phyloP scores from a whole-genome alignment of 2,329 filamentous ascomycete genomes.

The Cryphonectria radicalis region DNA sequence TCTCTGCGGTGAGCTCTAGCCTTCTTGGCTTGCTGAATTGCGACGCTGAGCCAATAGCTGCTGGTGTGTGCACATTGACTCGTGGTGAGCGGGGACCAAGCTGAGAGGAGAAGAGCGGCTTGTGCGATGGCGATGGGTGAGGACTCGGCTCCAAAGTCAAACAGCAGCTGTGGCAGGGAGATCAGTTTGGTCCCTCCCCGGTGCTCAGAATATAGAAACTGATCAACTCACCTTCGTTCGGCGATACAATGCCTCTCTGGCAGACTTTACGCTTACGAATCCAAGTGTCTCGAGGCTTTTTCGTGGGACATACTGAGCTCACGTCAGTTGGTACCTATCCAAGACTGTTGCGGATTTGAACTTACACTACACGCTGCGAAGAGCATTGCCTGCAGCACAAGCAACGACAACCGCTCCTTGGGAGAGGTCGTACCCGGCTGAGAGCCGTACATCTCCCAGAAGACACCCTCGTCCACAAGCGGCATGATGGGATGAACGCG shows the following conservation, averaged over 20 bases:
- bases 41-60: slow-evolving; percentile 53
- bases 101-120: slow-evolving; percentile 48
- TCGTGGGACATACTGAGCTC: slow-evolving; percentile 44
- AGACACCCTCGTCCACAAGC: slow-evolving; percentile 50
- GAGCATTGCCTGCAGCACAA: slow-evolving; percentile 51
- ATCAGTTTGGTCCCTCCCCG: not conserved
- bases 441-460: slow-evolving; percentile 50
- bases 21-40: slow-evolving; percentile 54
- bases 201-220: not conserved
- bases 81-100: slow-evolving; percentile 41
- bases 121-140: slow-evolving; percentile 47
- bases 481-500: slow-evolving; percentile 52
- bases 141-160: slow-evolving; percentile 50
- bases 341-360: not conserved
- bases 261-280: slow-evolving; percentile 47
- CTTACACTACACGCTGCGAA: slow-evolving; percentile 48
- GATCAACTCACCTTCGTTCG: slow-evolving; percentile 43
- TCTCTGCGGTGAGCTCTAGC: slow-evolving; percentile 44
- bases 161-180: slow-evolving; percentile 40
- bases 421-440: slow-evolving; percentile 31
- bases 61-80: slow-evolving; percentile 35
- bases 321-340: not conserved
- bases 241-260: slow-evolving; percentile 50
- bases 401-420: slow-evolving; percentile 44
- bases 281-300: slow-evolving; percentile 46